phyloP scores from a whole-genome alignment of 345 rosid genomes.

The Gossypium turneri region DNA sequence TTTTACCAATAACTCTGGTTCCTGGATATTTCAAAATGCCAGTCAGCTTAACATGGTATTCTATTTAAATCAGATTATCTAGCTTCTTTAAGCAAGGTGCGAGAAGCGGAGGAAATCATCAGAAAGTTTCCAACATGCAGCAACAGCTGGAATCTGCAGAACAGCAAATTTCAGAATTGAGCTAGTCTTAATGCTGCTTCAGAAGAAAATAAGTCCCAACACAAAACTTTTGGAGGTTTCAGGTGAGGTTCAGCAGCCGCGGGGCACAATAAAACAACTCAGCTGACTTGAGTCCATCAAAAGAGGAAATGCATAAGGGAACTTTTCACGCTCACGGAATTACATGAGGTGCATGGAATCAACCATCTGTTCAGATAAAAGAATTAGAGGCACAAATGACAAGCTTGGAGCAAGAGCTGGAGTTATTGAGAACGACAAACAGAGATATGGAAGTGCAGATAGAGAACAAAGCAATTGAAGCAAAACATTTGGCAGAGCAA shows the following conservation, averaged over 20 bases:
- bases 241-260: conserved; percentile 49
- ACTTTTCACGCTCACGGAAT: conserved; percentile 38
- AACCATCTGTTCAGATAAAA: conserved; percentile 38
- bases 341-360: conserved; percentile 45
- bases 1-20: conserved; percentile 2
- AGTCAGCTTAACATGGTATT: conserved; percentile 2
- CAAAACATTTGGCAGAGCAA: conserved; percentile 41
- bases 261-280: conserved; percentile 35
- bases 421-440: conserved; percentile 32
- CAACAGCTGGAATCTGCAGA: conserved; percentile 62
- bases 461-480: conserved; percentile 43
- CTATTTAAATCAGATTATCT: conserved; percentile 37
- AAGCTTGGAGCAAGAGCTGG: conserved; percentile 48
- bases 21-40: background rate
- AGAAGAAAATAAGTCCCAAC: conserved; percentile 50
- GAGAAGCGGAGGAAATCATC: conserved; percentile 46
- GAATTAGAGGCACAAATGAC: conserved; percentile 36
- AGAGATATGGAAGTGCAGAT: conserved; percentile 44
- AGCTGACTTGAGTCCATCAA: conserved; percentile 40
- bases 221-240: conserved; percentile 42
- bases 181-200: conserved; percentile 31
- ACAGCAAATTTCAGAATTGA: conserved; percentile 42
- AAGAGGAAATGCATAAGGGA: conserved; percentile 44
- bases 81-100: conserved; percentile 48
- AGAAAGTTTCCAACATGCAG: conserved; percentile 36